Evolutionary conservation across 1,284 basidiomycete species (phyloP), one percentile per base, ranked within the genome.

Genomic region (Trichosporon sp.): DNA sequence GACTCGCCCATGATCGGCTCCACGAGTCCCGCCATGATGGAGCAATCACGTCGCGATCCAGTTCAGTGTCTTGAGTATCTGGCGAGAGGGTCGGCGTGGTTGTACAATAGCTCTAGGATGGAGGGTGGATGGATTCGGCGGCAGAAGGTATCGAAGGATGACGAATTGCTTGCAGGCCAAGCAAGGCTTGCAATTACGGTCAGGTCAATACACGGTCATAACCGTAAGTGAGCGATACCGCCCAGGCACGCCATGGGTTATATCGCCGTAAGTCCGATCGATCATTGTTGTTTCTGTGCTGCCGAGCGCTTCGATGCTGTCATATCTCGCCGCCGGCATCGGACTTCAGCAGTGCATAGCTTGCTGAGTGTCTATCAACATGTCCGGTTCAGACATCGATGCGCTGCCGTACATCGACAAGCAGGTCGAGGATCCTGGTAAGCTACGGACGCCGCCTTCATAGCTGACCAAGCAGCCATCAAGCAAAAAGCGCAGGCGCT

Each of bases 331-430:
- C 40, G 40, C 40, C 40, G 40, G 23, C 40, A 21, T 46, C 25
- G 36, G 25, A 44, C 37, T 44, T 57, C 11, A 44, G 40, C 27
- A 3, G 37, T 57, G 16, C 21, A 31, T 44, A 25, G 40, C 65
- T 49, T 19, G 31, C 16, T 57, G 27, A 60, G 32, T 27, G 25
- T 4, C 61, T 52, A 58, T n/a, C 63, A 68, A 14, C 62, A 75
- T 73, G 74, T 73, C 74, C 29, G 58, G 63, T 21, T 69, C 71
- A 21, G 71, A 70, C 52, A 73, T 92, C 70, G 94, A 96, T 80
- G 91, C 92, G 23, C 84, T 96, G 64, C 92, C 95, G 13, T 97
- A 97, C 81, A 94, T 92, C 74, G 95, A 98, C 82, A 89, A 92
- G 75, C 93, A 97, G 73, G 84, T 95, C 56, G 91, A 95, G 67